phyloP scores from a whole-genome alignment of 2,329 filamentous ascomycete genomes.

The Fusarium praegraminearum region DNA sequence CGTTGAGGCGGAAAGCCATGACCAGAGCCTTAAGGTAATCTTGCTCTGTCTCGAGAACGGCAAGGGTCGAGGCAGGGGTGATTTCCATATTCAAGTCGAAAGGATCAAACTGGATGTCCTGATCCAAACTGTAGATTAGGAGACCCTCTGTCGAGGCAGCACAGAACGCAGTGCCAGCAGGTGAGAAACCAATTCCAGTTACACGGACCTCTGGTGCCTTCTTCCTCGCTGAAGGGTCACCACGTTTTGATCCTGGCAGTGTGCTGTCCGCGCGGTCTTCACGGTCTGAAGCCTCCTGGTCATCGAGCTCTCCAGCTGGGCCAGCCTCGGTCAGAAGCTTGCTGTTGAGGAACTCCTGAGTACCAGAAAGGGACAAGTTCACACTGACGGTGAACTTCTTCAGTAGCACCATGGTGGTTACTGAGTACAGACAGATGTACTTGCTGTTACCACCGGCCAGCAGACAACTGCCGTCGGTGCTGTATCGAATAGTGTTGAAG shows the following conservation, averaged over 20 bases:
- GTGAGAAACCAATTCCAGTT: slow-evolving; percentile 85
- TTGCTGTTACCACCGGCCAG: slow-evolving; percentile 96
- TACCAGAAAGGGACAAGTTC: slow-evolving; percentile 95
- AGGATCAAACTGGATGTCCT: slow-evolving; percentile 87
- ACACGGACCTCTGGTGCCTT: slow-evolving; percentile 86
- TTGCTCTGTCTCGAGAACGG: slow-evolving; percentile 72
- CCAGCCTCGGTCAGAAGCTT: slow-evolving; percentile 91
- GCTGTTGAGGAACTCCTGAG: slow-evolving; percentile 97
- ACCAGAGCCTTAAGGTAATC: slow-evolving; percentile 93
- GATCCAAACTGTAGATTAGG: slow-evolving; percentile 92
- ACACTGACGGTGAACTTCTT: slow-evolving; percentile 97
- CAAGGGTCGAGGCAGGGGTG: slow-evolving; percentile 85
- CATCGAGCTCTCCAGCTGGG: slow-evolving; percentile 84
- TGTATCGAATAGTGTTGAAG: slow-evolving; percentile 90
- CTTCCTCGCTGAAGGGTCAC: slow-evolving; percentile 82
- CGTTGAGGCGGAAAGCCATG: slow-evolving; percentile 97
- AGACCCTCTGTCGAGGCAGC: slow-evolving; percentile 95
- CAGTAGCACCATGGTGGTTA: slow-evolving; percentile 87
- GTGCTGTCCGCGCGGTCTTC: slow-evolving; percentile 84
- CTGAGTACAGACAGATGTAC: slow-evolving; percentile 98
- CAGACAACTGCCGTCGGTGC: slow-evolving; percentile 89
- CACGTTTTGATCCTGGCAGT: slow-evolving; percentile 87
- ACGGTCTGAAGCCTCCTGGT: slow-evolving; percentile 87
- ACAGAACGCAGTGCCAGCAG: slow-evolving; percentile 90
- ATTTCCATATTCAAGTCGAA: slow-evolving; percentile 96